A percentile compares a stretch with the other conserved stretches of the same genome.
Evolutionary conservation across 2,329 filamentous ascomycete species (phyloP).

Genomic region (Graphiopsis chlorocephala): DNA sequence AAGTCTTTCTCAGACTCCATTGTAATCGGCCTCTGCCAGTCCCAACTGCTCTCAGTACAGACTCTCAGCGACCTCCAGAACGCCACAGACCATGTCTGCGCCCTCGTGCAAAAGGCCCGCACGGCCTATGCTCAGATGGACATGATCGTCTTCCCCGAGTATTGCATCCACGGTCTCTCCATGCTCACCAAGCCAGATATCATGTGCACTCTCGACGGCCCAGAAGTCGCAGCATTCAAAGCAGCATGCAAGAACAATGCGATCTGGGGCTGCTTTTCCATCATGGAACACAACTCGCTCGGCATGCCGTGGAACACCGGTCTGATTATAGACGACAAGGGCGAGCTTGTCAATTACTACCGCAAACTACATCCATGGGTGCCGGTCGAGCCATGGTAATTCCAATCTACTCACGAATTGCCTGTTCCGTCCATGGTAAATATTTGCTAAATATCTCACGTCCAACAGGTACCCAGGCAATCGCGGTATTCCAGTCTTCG

Average conservation of each 20-base stretch:
- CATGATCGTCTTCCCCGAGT: conserved; percentile 32
- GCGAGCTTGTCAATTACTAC: conserved; percentile 28
- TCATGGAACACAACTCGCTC: conserved; percentile 30
- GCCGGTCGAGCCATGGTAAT: conserved; percentile 25
- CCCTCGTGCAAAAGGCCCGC: conserved; percentile 22
- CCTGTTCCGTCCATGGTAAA: background rate
- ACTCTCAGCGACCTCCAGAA: conserved; percentile 18
- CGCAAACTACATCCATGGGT: conserved; percentile 31
- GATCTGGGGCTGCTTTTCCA: conserved; percentile 33
- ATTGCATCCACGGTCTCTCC: conserved; percentile 31
- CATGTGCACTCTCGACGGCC: conserved; percentile 31
- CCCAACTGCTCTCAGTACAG: conserved; percentile 24
- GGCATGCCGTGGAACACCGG: conserved; percentile 29
- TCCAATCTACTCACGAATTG: background rate
- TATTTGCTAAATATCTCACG: background rate
- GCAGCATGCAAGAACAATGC: conserved; percentile 25
- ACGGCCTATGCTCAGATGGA: conserved; percentile 26
- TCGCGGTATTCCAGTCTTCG: conserved; percentile 25
- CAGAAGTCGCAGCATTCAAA: conserved; percentile 32
- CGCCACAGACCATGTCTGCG: conserved; percentile 23
- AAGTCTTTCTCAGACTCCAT: conserved; percentile 22
- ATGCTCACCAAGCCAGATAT: conserved; percentile 30
- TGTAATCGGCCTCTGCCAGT: conserved; percentile 25
- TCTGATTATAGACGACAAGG: conserved; percentile 24
- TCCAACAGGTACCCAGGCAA: conserved; percentile 25